Percentiles rank a stretch among this genome's conserved stretches.
Evolutionary conservation across 2,329 filamentous ascomycete species (phyloP).

Genomic region (Colletotrichum eleusines): DNA sequence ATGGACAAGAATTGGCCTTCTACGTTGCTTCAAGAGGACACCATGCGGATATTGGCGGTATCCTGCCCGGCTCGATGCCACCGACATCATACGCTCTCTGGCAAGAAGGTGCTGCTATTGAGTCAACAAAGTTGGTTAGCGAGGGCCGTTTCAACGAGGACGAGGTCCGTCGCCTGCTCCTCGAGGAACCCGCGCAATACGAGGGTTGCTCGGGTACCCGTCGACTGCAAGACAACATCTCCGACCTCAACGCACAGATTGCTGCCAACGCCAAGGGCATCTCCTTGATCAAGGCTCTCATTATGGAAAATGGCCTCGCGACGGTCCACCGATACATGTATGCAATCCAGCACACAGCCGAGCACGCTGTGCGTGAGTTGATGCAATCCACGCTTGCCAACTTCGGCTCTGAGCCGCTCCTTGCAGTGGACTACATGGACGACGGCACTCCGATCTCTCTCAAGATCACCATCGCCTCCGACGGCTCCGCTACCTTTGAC

Average conservation of each 20-base stretch:
- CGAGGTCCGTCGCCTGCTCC: constrained; percentile 73
- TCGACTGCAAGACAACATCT: constrained; percentile 80
- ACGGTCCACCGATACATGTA: constrained; percentile 63
- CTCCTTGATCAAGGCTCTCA: constrained; percentile 78
- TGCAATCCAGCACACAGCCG: constrained; percentile 41
- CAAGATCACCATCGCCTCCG: constrained; percentile 66
- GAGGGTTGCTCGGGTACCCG: constrained; percentile 77
- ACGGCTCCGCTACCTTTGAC: constrained; percentile 75
- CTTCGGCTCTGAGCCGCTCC: constrained; percentile 76
- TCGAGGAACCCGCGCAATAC: constrained; percentile 72
- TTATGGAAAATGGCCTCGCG: constrained; percentile 81
- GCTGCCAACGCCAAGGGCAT: constrained; percentile 83
- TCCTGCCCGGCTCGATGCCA: constrained; percentile 86
- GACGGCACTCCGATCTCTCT: constrained; percentile 58
- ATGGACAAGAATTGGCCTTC: constrained; percentile 49
- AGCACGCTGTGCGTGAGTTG: constrained; percentile 37
- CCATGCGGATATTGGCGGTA: constrained; percentile 73
- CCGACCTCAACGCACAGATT: constrained; percentile 81
- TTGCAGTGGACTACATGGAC: constrained; percentile 80
- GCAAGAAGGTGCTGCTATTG: constrained; percentile 74
- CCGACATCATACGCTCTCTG: constrained; percentile 75
- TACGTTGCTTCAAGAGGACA: constrained; percentile 51
- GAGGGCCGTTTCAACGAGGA: constrained; percentile 84
- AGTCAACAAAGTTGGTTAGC: constrained; percentile 78
- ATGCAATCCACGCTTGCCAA: constrained; percentile 59